Conservation (phyloP, 495 filamentous ascomycete genomes). For the Penicillium crystallinum region DNA sequence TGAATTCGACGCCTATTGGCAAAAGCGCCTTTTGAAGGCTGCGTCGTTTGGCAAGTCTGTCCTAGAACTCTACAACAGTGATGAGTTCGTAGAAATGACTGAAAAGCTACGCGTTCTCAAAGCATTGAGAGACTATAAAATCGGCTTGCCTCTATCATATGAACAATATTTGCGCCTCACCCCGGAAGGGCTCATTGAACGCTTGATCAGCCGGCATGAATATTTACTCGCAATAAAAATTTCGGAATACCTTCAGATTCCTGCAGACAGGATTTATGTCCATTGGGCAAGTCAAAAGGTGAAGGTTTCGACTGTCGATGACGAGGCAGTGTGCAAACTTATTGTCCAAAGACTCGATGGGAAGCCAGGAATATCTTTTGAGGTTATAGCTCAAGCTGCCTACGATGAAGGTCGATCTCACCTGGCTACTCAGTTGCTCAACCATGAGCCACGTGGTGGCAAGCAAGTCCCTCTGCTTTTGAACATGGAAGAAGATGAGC, state of each 20-base stretch:
- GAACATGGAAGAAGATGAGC: slow-evolving; percentile 91
- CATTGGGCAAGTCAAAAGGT: slow-evolving; percentile 97
- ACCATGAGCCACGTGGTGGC: slow-evolving; percentile 88
- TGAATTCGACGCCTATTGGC: slow-evolving; percentile 85
- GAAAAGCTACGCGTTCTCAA: slow-evolving; percentile 90
- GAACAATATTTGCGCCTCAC: slow-evolving; percentile 86
- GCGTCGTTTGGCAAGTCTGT: slow-evolving; percentile 97
- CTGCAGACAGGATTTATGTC: slow-evolving; percentile 86
- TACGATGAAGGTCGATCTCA: slow-evolving; percentile 88
- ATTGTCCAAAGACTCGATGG: slow-evolving; percentile 83
- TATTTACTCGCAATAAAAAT: slow-evolving; percentile 86
- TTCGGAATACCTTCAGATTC: slow-evolving; percentile 81
- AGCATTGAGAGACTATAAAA: slow-evolving; percentile 82
- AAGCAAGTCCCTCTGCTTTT: slow-evolving; percentile 93
- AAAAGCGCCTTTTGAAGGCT: slow-evolving; percentile 90
- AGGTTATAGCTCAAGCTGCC: slow-evolving; percentile 87
- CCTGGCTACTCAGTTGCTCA: slow-evolving; percentile 83
- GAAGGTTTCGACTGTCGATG: slow-evolving; percentile 73
- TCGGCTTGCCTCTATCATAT: slow-evolving; percentile 87
- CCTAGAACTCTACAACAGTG: slow-evolving; percentile 90
- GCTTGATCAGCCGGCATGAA: slow-evolving; percentile 82
- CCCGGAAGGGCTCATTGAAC: slow-evolving; percentile 77
- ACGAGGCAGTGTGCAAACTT: slow-evolving; percentile 79
- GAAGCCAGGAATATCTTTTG: slow-evolving; percentile 90
- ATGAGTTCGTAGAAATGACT: slow-evolving; percentile 98